These are phyloP conservation scores for Abortiporus biennis DNA, from an alignment of 1,284 basidiomycete species.

Conservation along the genomic window DNA sequence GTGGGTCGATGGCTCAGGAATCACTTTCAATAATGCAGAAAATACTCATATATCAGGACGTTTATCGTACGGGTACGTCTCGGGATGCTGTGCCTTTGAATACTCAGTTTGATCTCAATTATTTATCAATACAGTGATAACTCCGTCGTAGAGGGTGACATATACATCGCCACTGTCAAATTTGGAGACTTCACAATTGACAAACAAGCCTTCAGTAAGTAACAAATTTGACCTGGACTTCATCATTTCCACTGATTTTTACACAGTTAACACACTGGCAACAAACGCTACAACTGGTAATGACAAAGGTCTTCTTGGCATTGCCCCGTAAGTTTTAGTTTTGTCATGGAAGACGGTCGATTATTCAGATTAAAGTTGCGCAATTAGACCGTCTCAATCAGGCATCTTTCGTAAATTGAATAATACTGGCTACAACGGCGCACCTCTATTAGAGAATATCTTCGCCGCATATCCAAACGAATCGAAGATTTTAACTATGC, in stretches of 20 bases:
- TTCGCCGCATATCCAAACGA: background rate
- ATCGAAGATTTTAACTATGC: background rate
- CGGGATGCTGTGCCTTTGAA: too few relatives aligned
- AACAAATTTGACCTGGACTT: background rate
- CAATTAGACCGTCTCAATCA: background rate
- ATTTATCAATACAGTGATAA: background rate
- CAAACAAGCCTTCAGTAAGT: slow-evolving; percentile 7
- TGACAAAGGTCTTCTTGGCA: background rate
- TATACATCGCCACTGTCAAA: background rate
- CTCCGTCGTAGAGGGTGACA: background rate
- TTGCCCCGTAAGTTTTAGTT: background rate
- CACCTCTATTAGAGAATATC: background rate
- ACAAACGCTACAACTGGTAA: background rate
- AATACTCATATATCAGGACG: too few relatives aligned
- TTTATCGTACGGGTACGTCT: too few relatives aligned
- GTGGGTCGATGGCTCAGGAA: slow-evolving; percentile 1
- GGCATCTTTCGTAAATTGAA: background rate
- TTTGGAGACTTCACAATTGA: slow-evolving; percentile 4
- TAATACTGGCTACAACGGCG: background rate
- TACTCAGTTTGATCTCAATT: background rate
- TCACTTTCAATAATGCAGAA: background rate
- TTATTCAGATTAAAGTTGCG: background rate
- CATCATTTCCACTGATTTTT: background rate
- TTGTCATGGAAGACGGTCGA: background rate
- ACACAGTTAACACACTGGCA: background rate